Conservation (phyloP, 192 early-diverging fungal genomes). For the Backusella psychrophila region DNA sequence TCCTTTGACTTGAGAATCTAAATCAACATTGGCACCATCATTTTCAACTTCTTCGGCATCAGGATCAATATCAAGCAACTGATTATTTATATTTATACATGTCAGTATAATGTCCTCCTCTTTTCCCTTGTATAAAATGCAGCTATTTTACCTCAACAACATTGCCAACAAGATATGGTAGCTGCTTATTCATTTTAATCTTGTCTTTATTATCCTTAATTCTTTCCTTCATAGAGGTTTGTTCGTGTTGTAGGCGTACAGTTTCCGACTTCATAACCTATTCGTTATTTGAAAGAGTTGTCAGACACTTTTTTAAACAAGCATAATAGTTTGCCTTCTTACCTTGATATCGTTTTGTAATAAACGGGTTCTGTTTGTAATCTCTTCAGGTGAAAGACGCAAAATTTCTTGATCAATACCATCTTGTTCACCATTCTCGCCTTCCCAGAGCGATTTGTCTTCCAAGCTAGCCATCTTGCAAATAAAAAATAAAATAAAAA, state of each 20-base stretch:
- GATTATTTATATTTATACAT: neutral
- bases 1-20: slow-evolving; percentile 91
- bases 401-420: slow-evolving; percentile 91
- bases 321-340: neutral
- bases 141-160: slow-evolving; percentile 79
- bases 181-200: slow-evolving; percentile 96
- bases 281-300: neutral
- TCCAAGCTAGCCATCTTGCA: slow-evolving; percentile 67
- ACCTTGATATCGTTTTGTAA: slow-evolving; percentile 98
- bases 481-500: slow-evolving; percentile 8
- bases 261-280: slow-evolving; percentile 91
- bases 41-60: slow-evolving; percentile 88
- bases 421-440: slow-evolving; percentile 50
- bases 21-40: slow-evolving; percentile 91
- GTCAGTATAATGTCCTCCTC: neutral
- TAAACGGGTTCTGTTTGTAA: slow-evolving; percentile 85
- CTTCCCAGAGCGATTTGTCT: slow-evolving; percentile 66
- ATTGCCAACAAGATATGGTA: slow-evolving; percentile 95
- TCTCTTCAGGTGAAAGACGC: slow-evolving; percentile 85
- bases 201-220: slow-evolving; percentile 99
- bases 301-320: neutral
- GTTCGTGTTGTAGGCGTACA: slow-evolving; percentile 86
- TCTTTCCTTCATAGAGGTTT: slow-evolving; percentile 79
- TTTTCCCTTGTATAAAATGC: neutral
- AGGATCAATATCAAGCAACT: slow-evolving; percentile 91